Base-by-base conservation (phyloP, 768 basidiomycete genomes). In the Kwoniella pini region DNA sequence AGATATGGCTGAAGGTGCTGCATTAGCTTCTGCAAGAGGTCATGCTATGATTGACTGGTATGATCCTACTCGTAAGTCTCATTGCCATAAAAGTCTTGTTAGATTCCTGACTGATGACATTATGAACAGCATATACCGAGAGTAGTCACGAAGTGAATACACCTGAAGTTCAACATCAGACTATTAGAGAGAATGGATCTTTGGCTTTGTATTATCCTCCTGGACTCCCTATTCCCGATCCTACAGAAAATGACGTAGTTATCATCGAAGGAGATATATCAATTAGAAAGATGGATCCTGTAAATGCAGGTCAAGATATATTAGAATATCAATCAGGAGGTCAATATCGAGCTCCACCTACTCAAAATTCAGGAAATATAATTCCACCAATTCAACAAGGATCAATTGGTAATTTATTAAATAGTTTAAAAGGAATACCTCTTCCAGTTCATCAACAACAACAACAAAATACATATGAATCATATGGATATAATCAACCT, bases 31-130 rank as follows among this genome's bases (percentile, higher is more conserved):
- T 30, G 21, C 40, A 42, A 17, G 62, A 50, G 62, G 61, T 21
- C 48, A 57, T 31, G 49, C 26, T 38, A 21, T 46, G 36, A 66
- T 70, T 27, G 67, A 67, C 2, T 75, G 73, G 73, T 72, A 75
- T 50, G 65, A 71, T 17, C 72, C 72, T 2, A 15, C 36, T 21
- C 26, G 71, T 70, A 50, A 66, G 68, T 60, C n/a, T 1, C 13
- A 15, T 9, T 27, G 1, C 24, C 26, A 4, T 17, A 9, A 36
- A 7, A 7, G 33, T 22, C 13, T 39, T 36, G 15, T 21, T 31
- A 21, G 15, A 45, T 1, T 54, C 38, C 22, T 52, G 3, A 38
- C 15, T 28, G 54, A 31, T 59, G 24, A 40, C 19, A 28, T 15
- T n/a, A 22, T 50, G 7, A 6, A 46, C 24, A 65, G 70, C 53